Evolutionary conservation across 129 eudicot species (phyloP), one percentile per base, ranked within the genome.

Genomic region (Chrysanthemum makinoi): DNA sequence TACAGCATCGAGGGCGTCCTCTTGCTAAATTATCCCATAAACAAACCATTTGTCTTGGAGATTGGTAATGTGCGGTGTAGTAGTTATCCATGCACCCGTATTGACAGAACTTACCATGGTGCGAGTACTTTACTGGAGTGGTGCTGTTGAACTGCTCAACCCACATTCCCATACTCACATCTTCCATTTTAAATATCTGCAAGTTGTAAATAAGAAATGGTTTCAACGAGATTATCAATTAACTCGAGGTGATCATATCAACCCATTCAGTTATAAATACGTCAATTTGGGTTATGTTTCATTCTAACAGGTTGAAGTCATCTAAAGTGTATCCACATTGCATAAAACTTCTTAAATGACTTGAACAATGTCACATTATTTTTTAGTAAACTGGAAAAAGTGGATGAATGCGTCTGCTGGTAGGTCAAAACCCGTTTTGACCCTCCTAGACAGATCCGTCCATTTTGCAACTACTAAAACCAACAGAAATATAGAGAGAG

Each of bases 151-250:
- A 89, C 69, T 94, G 90, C 76, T 89, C 95, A n/a, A 94, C 96
- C 98, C 96, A 94, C 95, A 94, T 87, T 65, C 98, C 96, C 98
- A 94, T 89, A 87, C 98, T 89, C 79, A 94, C 96, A 52, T 94
- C 98, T 79, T 94, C 98, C 96, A 94, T 94, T 78, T 94, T 93
- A 66, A 94, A 94, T 64, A 94, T 77, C 96, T 94, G 90, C 74
- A 47, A 75, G 22, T 74, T 28, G 33, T 16, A 13, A 28, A 15
- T 16, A 62, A 62, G 13, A 15, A 60, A 22, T 24, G 65, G 46
- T 61, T 26, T 61, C 2, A 26, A 12, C 10, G 28, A 11, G 15
- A 33, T 33, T 20, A 59, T 14, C 3, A 59, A 59, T 33, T 8
- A 60, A 26, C 44, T 56, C 13, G 30, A 56, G 10, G 62, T 18